A percentile compares a stretch with the other conserved stretches of the same genome.
Conservation (phyloP, 371 early-diverging fungal genomes). For the Gilbertella persicaria region DNA sequence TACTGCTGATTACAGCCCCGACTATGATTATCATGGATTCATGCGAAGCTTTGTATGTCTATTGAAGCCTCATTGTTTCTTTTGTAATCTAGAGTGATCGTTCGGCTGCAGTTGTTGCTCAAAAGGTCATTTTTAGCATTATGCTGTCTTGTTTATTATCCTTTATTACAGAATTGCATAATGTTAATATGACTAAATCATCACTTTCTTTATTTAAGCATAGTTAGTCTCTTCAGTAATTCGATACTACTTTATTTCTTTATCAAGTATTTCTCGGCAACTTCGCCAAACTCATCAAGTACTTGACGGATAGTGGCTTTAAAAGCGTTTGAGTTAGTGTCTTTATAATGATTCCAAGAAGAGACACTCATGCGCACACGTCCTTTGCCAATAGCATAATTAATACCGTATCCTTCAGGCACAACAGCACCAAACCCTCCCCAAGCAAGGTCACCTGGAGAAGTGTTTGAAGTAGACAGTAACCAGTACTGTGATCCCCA, state of each 20-base stretch:
- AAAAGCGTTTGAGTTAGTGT: constrained; percentile 55
- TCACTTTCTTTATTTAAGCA: no score
- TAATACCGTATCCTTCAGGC: constrained; percentile 88
- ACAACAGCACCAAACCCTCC: constrained; percentile 80
- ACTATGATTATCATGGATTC: no score
- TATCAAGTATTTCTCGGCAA: constrained; percentile 36
- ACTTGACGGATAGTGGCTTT: constrained; percentile 57
- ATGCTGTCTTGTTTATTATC: no score
- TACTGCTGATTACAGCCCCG: no score
- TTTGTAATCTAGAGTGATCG: no score
- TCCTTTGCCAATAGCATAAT: constrained; percentile 86
- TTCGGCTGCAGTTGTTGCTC: no score
- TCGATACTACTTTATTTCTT: constrained; percentile 16
- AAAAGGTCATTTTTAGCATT: no score
- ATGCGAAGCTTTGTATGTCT: no score
- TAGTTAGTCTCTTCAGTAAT: no score
- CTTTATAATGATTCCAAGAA: constrained; percentile 51
- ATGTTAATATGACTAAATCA: no score
- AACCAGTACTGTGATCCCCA: constrained; percentile 66
- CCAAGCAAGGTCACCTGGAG: constrained; percentile 72
- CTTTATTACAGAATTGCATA: neutral
- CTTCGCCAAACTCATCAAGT: constrained; percentile 62
- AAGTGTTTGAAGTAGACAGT: constrained; percentile 84
- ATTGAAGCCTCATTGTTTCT: no score
- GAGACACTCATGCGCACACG: constrained; percentile 80